These are phyloP conservation scores for Sergeia podlipaevii DNA, from an alignment of 208 protist genomes.

Conservation along the genomic window DNA sequence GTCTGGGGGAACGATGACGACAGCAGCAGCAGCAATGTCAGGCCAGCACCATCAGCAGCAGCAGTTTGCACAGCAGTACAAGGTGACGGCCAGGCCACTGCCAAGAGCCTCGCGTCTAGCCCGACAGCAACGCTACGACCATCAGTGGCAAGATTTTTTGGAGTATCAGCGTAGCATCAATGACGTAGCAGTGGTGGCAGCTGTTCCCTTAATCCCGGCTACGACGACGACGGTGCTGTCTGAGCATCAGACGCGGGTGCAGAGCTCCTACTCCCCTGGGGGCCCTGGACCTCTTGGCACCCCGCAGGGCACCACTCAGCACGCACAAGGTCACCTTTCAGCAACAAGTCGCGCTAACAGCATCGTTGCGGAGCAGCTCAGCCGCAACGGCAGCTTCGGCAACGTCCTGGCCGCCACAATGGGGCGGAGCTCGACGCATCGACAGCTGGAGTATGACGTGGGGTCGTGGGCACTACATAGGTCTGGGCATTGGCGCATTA, in stretches of 20 bases:
- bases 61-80: neutral
- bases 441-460: conserved; percentile 40
- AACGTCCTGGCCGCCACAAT: neutral
- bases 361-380: neutral
- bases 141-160: conserved; percentile 27
- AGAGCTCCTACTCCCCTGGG: neutral
- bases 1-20: too few species aligned
- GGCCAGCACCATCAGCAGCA: neutral
- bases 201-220: neutral
- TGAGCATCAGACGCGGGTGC: too few species aligned
- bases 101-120: conserved; percentile 34
- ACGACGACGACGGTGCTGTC: neutral
- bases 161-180: conserved; percentile 20
- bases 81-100: neutral
- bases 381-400: conserved; percentile 9
- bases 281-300: neutral
- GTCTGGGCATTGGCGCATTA: conserved; percentile 24
- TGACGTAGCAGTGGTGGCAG: too few species aligned
- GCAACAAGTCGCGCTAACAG: neutral
- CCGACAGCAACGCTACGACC: conserved; percentile 45
- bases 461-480: conserved; percentile 33
- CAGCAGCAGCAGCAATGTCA: neutral
- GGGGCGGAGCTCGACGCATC: conserved; percentile 7
- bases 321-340: neutral
- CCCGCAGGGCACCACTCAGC: neutral